These are phyloP conservation scores for Labyrinthula sp. DNA, from an alignment of 352 stramenopile genomes.

Conservation along the genomic window DNA sequence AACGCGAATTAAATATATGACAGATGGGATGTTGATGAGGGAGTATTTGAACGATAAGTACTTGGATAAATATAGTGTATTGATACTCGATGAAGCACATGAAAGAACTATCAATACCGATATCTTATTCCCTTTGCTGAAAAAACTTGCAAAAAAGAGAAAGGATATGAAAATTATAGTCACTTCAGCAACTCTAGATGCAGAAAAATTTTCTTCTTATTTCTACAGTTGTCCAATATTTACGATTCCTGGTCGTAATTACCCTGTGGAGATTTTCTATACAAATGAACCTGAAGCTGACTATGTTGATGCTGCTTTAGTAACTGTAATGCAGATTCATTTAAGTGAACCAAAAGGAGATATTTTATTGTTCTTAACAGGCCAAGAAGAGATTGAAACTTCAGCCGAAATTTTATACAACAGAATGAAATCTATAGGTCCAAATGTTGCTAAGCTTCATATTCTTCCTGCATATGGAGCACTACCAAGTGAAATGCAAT, in stretches of 20 bases:
- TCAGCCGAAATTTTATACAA: slow-evolving; percentile 86
- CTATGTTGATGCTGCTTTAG: slow-evolving; percentile 87
- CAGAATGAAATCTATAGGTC: slow-evolving; percentile 81
- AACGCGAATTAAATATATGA: slow-evolving; percentile 99
- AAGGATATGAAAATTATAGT: slow-evolving; percentile 67
- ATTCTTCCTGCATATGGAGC: slow-evolving; percentile 93
- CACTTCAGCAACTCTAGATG: slow-evolving; percentile 58
- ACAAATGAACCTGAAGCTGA: slow-evolving; percentile 91
- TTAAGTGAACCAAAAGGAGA: slow-evolving; percentile 86
- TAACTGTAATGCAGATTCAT: slow-evolving; percentile 99
- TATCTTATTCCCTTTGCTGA: slow-evolving; percentile 78
- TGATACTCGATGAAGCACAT: slow-evolving; percentile 91
- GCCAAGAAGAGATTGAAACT: slow-evolving; percentile 88
- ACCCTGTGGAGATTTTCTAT: slow-evolving; percentile 89
- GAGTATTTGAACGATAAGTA: slow-evolving; percentile 90
- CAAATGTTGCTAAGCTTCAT: slow-evolving; percentile 83
- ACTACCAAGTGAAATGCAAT: slow-evolving; percentile 94
- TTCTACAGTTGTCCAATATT: slow-evolving; percentile 65
- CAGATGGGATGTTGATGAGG: slow-evolving; percentile 95
- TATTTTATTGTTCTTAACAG: slow-evolving; percentile 92
- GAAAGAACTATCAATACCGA: slow-evolving; percentile 93
- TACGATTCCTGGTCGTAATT: slow-evolving; percentile 89
- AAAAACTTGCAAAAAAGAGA: slow-evolving; percentile 42
- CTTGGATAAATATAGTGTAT: slow-evolving; percentile 58
- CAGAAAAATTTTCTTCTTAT: slow-evolving; percentile 51